phyloP scores from a whole-genome alignment of 441 rosid genomes.

The Pelargonium myrrhifolium region DNA sequence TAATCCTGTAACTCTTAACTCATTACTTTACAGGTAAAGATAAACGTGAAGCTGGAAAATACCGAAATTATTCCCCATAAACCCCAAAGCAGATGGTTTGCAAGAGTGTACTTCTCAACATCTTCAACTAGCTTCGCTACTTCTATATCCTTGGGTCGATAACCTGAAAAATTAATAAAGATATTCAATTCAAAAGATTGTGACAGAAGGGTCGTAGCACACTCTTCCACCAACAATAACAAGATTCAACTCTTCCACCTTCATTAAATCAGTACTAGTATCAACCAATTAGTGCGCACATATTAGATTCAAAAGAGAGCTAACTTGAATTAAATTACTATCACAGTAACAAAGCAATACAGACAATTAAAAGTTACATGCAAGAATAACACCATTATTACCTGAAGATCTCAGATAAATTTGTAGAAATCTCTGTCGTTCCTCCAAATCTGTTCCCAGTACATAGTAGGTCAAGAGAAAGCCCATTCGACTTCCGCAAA shows the following conservation, averaged over 20 bases:
- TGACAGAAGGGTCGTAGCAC: not conserved
- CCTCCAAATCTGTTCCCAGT: constrained; percentile 49
- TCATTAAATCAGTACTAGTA: not conserved
- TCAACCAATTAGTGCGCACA: not conserved
- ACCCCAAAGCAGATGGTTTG: constrained; percentile 64
- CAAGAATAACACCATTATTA: constrained; percentile 12
- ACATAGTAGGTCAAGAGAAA: constrained; percentile 8
- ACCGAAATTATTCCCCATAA: constrained; percentile 80
- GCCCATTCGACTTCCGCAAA: not conserved
- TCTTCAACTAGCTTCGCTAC: constrained; percentile 40
- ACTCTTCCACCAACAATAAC: not conserved
- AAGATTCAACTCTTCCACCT: not conserved
- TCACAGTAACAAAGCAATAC: not conserved
- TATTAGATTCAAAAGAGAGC: not conserved
- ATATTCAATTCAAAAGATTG: not conserved
- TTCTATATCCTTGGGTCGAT: constrained; percentile 28
- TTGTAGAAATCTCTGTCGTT: constrained; percentile 51
- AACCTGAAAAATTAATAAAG: constrained; percentile 13
- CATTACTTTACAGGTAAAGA: not conserved
- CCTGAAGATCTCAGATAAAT: constrained; percentile 63
- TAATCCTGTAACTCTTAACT: not conserved
- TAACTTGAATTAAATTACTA: not conserved
- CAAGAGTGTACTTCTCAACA: constrained; percentile 57
- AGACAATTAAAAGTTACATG: not conserved
- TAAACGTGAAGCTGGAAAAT: constrained; percentile 15